Conservation (phyloP, 495 filamentous ascomycete species). For the Talaromyces nanjingensis region DNA sequence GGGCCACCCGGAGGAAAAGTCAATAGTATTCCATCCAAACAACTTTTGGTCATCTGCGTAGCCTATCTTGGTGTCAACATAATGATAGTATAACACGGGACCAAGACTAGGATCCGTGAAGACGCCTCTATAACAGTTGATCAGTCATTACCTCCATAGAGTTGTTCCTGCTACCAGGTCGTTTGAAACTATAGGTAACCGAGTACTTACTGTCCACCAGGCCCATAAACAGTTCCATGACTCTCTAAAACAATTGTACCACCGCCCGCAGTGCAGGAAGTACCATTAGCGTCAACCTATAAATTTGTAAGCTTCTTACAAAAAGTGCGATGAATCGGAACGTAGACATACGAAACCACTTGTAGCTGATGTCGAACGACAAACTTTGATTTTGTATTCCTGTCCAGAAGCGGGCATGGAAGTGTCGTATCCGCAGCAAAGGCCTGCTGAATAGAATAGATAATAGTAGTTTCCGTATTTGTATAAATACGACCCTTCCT, state of each 20-base stretch:
- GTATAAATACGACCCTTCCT: constrained; percentile 57
- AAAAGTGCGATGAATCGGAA: no score
- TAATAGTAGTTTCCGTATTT: constrained; percentile 56
- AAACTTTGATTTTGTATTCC: constrained; percentile 70
- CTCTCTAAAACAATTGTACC: constrained; percentile 58
- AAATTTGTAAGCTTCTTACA: no score
- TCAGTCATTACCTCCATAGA: constrained; percentile 10
- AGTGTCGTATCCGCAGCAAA: constrained; percentile 56
- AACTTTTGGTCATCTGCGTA: constrained; percentile 56
- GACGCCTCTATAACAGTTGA: constrained; percentile 28
- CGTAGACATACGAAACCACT: no score
- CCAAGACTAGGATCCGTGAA: constrained; percentile 39
- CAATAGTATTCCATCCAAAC: constrained; percentile 62
- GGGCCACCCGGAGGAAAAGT: constrained; percentile 63
- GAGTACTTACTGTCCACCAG: constrained; percentile 57
- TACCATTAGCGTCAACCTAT: constrained; percentile 33
- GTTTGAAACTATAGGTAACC: neutral
- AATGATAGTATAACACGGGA: constrained; percentile 68
- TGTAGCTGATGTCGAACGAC: constrained; percentile 34
- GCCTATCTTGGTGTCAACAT: constrained; percentile 57
- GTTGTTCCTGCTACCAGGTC: no score
- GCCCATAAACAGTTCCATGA: constrained; percentile 61
- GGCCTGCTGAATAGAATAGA: constrained; percentile 60
- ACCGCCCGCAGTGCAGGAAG: constrained; percentile 52
- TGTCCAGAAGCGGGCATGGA: constrained; percentile 46